Percentiles rank a stretch among this genome's conserved stretches.
These are phyloP conservation scores for Plectosphaerella sp. DNA, from an alignment of 2,329 filamentous ascomycete species.

Conservation along the genomic window DNA sequence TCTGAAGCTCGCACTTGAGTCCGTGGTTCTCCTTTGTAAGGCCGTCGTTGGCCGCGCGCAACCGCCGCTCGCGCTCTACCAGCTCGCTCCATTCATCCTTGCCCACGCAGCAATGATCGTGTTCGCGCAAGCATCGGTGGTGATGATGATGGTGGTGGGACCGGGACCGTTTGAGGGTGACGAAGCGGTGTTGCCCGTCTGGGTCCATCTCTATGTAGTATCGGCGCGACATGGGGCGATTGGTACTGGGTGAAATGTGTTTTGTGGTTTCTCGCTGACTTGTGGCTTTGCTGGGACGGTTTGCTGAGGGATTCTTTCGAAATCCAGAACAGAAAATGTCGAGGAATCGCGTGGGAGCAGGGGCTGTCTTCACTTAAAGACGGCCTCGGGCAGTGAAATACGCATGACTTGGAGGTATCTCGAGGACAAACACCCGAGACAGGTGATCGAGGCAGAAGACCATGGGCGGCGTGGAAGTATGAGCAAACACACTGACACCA, in stretches of 20 bases:
- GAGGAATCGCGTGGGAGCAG: too few relatives aligned
- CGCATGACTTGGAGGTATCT: conserved; percentile 2
- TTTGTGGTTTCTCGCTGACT: too few relatives aligned
- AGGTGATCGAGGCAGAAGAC: conserved; percentile 16
- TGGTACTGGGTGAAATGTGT: neutral
- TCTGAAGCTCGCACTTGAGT: conserved; percentile 27
- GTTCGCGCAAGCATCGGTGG: conserved; percentile 21
- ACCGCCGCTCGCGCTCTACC: conserved; percentile 27
- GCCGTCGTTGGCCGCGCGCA: conserved; percentile 28
- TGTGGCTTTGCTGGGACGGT: too few relatives aligned
- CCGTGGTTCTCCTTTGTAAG: conserved; percentile 23
- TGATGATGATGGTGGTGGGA: conserved; percentile 23
- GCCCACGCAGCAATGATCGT: conserved; percentile 23
- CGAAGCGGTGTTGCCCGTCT: conserved; percentile 28
- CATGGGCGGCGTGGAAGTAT: neutral
- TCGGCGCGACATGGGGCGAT: conserved; percentile 25
- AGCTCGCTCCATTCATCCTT: conserved; percentile 31
- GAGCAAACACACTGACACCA: neutral
- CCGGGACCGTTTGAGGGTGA: conserved; percentile 33
- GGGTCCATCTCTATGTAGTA: conserved; percentile 30
- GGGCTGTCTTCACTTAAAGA: too few relatives aligned
- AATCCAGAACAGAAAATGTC: too few relatives aligned
- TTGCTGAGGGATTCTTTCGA: too few relatives aligned
- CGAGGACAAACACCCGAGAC: conserved; percentile 4
- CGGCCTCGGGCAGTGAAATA: neutral